Evolutionary conservation across 1,284 basidiomycete genomes (phyloP), one percentile per base, ranked within the genome.

Genomic region (Fistulinella cinereoalba): DNA sequence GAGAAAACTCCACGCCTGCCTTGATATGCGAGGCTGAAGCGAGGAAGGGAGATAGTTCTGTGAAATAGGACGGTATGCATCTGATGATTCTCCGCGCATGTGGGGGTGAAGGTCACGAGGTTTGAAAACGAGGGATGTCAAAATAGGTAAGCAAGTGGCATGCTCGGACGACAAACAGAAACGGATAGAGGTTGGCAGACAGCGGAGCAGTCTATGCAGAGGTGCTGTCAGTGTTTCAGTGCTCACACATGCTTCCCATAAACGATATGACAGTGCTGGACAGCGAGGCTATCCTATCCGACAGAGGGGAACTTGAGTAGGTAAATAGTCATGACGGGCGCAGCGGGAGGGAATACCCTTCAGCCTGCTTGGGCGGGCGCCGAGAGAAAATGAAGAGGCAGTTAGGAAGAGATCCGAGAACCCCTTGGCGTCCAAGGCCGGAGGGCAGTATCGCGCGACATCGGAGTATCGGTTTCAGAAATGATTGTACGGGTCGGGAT

Each of bases 51-150:
- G 42, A 46, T 49, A 56, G 42, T 39, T 50, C 15, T 44, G 46
- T 50, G 56, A 56, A 56, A 59, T 62, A n/a, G 55, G 54, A 19
- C 22, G 38, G 6, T 6, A 43, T 48, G 49, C 16, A 56, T 49
- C 56, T 56, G 61, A 66, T 65, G n/a, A n/a, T n/a, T 49, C 62
- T 64, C 61, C 54, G 41, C 64, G 45, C 60, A 43, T 54, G 60
- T 53, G 60, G 62, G 60, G 62, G 45, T n/a, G n/a, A 50, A 32
- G 41, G 57, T 56, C 60, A 61, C 43, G 54, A 46, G 50, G 39
- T 4, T 37, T 43, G 11, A 33, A 56, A 49, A 44, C 11, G 53
- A 43, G 49, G 33, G 32, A 41, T 23, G 34, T 64, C 43, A 28
- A 43, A 43, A 61, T 24, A 37, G 34, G 60, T 28, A 63, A 54